Percentiles rank a stretch among this genome's conserved stretches.
Conservation (phyloP, 1,284 basidiomycete species). For the Moesziomyces globuligerus region DNA sequence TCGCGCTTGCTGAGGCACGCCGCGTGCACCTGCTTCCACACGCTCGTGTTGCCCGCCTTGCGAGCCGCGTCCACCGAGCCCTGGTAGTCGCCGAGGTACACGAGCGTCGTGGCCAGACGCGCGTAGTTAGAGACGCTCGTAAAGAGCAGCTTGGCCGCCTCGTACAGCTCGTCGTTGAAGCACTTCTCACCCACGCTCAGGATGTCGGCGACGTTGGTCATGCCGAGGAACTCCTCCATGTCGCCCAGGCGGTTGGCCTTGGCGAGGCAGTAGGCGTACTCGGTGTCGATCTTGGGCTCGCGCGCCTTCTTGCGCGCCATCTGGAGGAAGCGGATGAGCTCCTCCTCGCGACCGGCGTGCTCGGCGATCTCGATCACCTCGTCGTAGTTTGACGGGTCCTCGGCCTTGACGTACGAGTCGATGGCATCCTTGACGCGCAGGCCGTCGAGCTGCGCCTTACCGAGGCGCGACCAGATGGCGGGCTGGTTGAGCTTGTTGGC, state of each 20-base stretch:
- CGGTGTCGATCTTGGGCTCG: constrained; percentile 98
- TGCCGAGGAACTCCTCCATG: constrained; percentile 98
- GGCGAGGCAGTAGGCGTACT: constrained; percentile 66
- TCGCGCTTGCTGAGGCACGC: constrained; percentile 97
- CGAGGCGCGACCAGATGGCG: constrained; percentile 95
- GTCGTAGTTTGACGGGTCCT: constrained; percentile 91
- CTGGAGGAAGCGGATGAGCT: constrained; percentile 95
- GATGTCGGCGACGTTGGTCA: constrained; percentile 98
- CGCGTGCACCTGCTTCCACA: constrained; percentile 99
- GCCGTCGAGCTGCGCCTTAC: constrained; percentile 99
- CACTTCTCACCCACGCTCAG: constrained; percentile 98
- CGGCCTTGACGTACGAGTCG: constrained; percentile 98
- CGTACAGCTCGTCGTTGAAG: constrained; percentile 97
- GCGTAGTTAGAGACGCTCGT: constrained; percentile 99
- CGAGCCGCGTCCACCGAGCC: constrained; percentile 97
- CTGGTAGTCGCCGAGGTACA: constrained; percentile 98
- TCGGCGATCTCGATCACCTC: constrained; percentile 98
- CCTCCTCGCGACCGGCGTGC: constrained; percentile 96
- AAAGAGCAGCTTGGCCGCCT: constrained; percentile 95
- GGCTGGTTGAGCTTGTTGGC: constrained; percentile 97
- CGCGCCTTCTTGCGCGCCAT: constrained; percentile 99
- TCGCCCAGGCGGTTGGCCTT: constrained; percentile 65
- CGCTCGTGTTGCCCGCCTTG: constrained; percentile 98
- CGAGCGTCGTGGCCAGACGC: constrained; percentile 94
- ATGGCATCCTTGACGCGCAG: constrained; percentile 98